phyloP scores from a whole-genome alignment of 2,329 filamentous ascomycete species.

The Neocucurbitaria cava region DNA sequence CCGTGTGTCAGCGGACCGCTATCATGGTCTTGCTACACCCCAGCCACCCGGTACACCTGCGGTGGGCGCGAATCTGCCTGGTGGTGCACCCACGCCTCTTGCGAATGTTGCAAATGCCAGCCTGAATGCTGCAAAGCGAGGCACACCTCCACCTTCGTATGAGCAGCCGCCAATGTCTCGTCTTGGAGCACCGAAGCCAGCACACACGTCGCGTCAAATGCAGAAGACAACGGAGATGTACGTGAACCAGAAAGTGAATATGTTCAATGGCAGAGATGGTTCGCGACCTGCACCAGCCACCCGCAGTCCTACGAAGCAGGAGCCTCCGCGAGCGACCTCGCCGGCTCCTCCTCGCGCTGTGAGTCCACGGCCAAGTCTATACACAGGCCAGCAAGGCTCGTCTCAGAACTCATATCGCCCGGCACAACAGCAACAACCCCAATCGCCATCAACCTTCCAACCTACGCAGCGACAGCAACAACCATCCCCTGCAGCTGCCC shows the following conservation, averaged over 20 bases:
- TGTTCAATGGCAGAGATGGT: slow-evolving; percentile 65
- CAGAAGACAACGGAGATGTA: slow-evolving; percentile 93
- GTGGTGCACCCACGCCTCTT: slow-evolving; percentile 54
- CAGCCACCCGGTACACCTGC: slow-evolving; percentile 56
- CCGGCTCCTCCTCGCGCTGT: slow-evolving; percentile 69
- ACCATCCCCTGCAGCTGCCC: slow-evolving; percentile 13
- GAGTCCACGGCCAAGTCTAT: slow-evolving; percentile 65
- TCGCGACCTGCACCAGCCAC: slow-evolving; percentile 68
- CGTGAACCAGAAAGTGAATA: slow-evolving; percentile 78
- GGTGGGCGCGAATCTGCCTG: slow-evolving; percentile 47
- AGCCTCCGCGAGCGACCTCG: slow-evolving; percentile 62
- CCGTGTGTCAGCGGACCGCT: slow-evolving; percentile 93
- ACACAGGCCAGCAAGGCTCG: slow-evolving; percentile 32
- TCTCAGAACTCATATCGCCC: slow-evolving; percentile 21
- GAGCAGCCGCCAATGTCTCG: slow-evolving; percentile 74
- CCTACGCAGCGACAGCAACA: slow-evolving; percentile 17
- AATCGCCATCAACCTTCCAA: slow-evolving; percentile 15
- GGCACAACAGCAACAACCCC: slow-evolving; percentile 9
- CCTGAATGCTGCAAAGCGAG: slow-evolving; percentile 66
- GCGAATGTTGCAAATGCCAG: slow-evolving; percentile 52
- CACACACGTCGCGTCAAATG: slow-evolving; percentile 94
- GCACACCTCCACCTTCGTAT: slow-evolving; percentile 87
- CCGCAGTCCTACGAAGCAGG: slow-evolving; percentile 56
- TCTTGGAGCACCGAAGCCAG: slow-evolving; percentile 87
- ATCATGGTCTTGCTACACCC: slow-evolving; percentile 91